Evolutionary conservation across 768 basidiomycete genomes (phyloP).

Genomic region (Agrocybe praecox): DNA sequence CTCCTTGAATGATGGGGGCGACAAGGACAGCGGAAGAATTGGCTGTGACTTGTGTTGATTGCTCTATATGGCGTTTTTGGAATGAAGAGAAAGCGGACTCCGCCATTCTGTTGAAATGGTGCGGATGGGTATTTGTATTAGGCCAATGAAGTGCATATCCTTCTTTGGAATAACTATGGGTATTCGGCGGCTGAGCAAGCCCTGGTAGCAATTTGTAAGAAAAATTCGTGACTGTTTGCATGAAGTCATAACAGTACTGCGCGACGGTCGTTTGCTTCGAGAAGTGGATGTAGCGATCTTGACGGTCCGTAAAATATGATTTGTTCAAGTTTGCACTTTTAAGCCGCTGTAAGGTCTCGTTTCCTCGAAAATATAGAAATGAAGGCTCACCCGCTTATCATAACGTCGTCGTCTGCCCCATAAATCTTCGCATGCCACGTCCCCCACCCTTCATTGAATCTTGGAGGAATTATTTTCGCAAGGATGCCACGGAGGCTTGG

Average conservation of each 20-base stretch:
- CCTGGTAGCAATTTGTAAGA: conserved; percentile 61
- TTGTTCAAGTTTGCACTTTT: conserved; percentile 88
- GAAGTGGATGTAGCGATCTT: conserved; percentile 92
- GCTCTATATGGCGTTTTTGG: conserved; percentile 45
- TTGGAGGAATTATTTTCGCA: conserved; percentile 78
- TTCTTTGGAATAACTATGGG: conserved; percentile 35
- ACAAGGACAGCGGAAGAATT: conserved; percentile 46
- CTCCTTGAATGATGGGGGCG: conserved; percentile 87
- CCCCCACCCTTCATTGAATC: conserved; percentile 98
- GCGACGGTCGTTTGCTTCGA: conserved; percentile 59
- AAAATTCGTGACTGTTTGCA: conserved; percentile 66
- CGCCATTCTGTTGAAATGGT: conserved; percentile 66
- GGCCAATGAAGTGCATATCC: conserved; percentile 69
- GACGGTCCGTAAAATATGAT: conserved; percentile 93
- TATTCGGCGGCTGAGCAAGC: conserved; percentile 11
- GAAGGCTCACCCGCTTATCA: conserved; percentile 79
- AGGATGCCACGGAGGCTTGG: conserved; percentile 80
- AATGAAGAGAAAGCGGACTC: conserved; percentile 56
- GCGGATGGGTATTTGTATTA: conserved; percentile 63
- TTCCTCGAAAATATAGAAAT: not conserved
- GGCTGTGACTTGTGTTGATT: not conserved
- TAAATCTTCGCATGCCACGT: conserved; percentile 99
- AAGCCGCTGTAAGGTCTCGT: not conserved
- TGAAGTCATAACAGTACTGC: conserved; percentile 83
- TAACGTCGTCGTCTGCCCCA: conserved; percentile 88